Evolutionary conservation across 148 eudicot genomes (phyloP).

Genomic region (Spergularia bocconei): DNA sequence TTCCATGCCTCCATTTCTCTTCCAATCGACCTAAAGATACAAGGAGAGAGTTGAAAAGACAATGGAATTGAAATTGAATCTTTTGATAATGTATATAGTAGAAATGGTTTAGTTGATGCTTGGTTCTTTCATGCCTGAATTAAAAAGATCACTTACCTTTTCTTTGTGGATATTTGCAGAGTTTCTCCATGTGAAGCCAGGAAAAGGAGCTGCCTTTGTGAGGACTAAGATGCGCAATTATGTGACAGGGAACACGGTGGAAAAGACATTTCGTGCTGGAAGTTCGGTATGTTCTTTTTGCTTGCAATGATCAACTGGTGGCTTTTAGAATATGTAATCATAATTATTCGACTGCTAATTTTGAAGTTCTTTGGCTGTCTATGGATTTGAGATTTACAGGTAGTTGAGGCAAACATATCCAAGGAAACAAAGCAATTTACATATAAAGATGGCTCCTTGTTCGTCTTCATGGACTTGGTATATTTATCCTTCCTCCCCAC

Average conservation of each 20-base stretch:
- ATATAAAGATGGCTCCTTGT: conserved; percentile 82
- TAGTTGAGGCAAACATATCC: conserved; percentile 64
- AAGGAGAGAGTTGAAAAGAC: not conserved
- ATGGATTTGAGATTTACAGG: conserved; percentile 38
- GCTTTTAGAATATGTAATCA: not conserved
- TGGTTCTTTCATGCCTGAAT: not conserved
- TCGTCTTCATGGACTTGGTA: conserved; percentile 95
- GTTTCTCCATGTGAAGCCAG: conserved; percentile 97
- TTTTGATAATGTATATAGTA: not conserved
- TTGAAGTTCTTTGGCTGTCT: conserved; percentile 11
- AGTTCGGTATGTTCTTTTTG: conserved; percentile 50
- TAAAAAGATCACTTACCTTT: not conserved
- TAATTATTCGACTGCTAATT: not conserved
- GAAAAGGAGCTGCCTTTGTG: conserved; percentile 98
- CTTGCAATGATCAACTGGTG: conserved; percentile 1
- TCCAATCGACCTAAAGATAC: not conserved
- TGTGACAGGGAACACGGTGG: conserved; percentile 85
- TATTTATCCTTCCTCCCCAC: conserved; percentile 1
- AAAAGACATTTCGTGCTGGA: conserved; percentile 96
- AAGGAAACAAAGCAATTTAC: conserved; percentile 95
- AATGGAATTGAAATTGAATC: not conserved
- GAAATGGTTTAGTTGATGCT: not conserved
- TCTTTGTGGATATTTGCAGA: conserved; percentile 38
- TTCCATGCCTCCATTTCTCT: not conserved
- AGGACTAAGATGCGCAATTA: conserved; percentile 86